Evolutionary conservation across 2,329 filamentous ascomycete genomes (phyloP).

Genomic region (Paraphaeosphaeria minitans): DNA sequence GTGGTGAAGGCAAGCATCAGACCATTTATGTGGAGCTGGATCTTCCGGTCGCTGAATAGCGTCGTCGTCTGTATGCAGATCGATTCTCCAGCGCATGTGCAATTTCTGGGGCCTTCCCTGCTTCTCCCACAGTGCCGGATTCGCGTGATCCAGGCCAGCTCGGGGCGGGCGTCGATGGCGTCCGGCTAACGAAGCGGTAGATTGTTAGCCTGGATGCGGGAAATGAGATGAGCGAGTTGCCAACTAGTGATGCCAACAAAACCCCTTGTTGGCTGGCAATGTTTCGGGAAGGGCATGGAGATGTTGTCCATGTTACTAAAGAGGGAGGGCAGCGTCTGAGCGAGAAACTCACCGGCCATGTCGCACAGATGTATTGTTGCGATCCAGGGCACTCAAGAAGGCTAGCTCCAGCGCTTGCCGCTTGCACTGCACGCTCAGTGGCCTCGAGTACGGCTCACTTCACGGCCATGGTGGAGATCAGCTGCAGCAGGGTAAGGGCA

Average conservation of each 20-base stretch:
- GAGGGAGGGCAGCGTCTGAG: conserved; percentile 12
- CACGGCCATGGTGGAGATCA: neutral
- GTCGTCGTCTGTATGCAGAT: neutral
- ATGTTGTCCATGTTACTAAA: neutral
- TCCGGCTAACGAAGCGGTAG: conserved; percentile 38
- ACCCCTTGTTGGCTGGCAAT: conserved; percentile 10
- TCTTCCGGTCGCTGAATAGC: neutral
- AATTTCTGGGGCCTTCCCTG: conserved; percentile 31
- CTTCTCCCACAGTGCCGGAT: conserved; percentile 31
- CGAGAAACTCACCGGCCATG: neutral
- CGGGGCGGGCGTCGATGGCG: conserved; percentile 42
- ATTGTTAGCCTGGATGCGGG: conserved; percentile 31
- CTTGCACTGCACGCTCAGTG: neutral
- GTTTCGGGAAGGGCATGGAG: conserved; percentile 28
- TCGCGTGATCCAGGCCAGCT: conserved; percentile 36
- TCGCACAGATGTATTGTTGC: neutral
- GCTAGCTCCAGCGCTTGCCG: neutral
- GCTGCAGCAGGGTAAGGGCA: neutral
- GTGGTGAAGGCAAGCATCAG: neutral
- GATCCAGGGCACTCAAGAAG: neutral
- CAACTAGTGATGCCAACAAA: conserved; percentile 2
- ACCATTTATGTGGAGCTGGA: neutral
- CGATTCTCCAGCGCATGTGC: conserved; percentile 9
- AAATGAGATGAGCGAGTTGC: conserved; percentile 27
- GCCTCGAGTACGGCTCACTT: neutral